Evolutionary conservation across 2,329 filamentous ascomycete genomes (phyloP).

Genomic region (Didymellaceae sp.): DNA sequence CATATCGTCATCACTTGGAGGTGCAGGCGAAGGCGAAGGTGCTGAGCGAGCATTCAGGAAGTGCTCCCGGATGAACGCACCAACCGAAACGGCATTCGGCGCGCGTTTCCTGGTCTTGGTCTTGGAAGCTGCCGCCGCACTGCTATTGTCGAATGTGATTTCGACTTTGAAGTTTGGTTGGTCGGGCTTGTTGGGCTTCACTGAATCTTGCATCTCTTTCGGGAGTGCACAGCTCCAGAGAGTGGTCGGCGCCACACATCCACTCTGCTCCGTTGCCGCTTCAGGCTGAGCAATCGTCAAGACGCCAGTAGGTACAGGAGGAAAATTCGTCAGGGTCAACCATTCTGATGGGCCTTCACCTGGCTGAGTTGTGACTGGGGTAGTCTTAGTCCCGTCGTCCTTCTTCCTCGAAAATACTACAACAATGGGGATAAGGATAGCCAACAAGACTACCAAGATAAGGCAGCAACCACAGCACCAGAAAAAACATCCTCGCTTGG

Average conservation of each 20-base stretch:
- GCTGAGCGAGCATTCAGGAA: slow-evolving; percentile 36
- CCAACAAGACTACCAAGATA: slow-evolving; percentile 42
- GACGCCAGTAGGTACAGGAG: slow-evolving; percentile 83
- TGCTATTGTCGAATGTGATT: slow-evolving; percentile 67
- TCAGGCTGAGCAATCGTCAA: slow-evolving; percentile 78
- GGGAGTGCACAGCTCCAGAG: slow-evolving; percentile 88
- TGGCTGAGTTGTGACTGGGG: slow-evolving; percentile 19
- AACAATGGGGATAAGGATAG: slow-evolving; percentile 50
- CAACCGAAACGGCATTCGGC: slow-evolving; percentile 62
- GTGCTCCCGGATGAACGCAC: slow-evolving; percentile 41
- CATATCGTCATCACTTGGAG: slow-evolving; percentile 72
- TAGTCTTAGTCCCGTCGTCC: slow-evolving; percentile 43
- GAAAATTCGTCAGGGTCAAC: slow-evolving; percentile 86
- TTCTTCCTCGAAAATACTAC: slow-evolving; percentile 46
- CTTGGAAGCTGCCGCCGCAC: slow-evolving; percentile 44
- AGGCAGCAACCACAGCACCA: slow-evolving; percentile 48
- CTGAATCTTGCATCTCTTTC: slow-evolving; percentile 73
- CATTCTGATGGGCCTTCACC: slow-evolving; percentile 58
- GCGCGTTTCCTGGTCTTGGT: slow-evolving; percentile 56
- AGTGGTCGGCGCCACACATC: slow-evolving; percentile 74
- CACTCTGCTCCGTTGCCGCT: slow-evolving; percentile 66
- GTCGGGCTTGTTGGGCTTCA: slow-evolving; percentile 67
- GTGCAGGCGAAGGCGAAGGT: slow-evolving; percentile 59
- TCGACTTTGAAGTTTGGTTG: slow-evolving; percentile 82
- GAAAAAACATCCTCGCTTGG: slow-evolving; percentile 42